Evolutionary conservation across 179 eudicot species (phyloP), one percentile per base, ranked within the genome.

Genomic region (Spergularia azorica): DNA sequence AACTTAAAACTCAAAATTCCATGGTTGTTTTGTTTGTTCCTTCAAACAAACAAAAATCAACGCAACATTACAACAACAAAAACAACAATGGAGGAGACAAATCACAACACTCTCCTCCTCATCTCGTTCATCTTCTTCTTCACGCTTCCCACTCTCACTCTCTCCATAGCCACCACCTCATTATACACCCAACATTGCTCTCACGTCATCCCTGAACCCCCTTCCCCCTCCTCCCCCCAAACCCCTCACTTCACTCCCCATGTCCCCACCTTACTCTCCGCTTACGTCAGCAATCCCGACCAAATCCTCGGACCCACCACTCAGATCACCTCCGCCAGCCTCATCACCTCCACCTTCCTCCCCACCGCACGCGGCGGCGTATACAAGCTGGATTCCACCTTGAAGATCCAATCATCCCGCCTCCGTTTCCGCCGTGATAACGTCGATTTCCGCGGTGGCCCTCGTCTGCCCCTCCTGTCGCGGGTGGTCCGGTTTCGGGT

Each of bases 131-230:
- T 38, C 55, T 6, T 62, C 32, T 11, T n/a, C 69, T 12, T 74
- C 73, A 6, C 75, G 5, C 56, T 66, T 55, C 67, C 67, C 32
- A 12, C 71, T 36, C 32, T 32, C 14, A 48, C 12, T 70, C 6
- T 69, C 74, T 10, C 56, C 39, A 32, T 51, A 20, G 2, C 60
- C 8, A 51, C 18, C 36, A 54, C 67, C 20, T 55, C 83, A 66
- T 77, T 88, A 0, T 94, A 94, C 86, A 38, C 89, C 67, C 67
- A 72, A 26, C 82, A 83, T 83, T 94, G 98, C 80, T 61, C 79
- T 76, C 78, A 79, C 59, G 56, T 84, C 78, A 84, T 89, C 38
- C 81, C 82, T 16, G 86, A 78, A 15, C 32, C 32, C 32, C 2
- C 32, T 26, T 76, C 89, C 83, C 1, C 77, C 77, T 41, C 75